Evolutionary conservation across 192 early-diverging fungal species (phyloP), one percentile per base, ranked within the genome.

Genomic region (Rhizophagus prolifer): DNA sequence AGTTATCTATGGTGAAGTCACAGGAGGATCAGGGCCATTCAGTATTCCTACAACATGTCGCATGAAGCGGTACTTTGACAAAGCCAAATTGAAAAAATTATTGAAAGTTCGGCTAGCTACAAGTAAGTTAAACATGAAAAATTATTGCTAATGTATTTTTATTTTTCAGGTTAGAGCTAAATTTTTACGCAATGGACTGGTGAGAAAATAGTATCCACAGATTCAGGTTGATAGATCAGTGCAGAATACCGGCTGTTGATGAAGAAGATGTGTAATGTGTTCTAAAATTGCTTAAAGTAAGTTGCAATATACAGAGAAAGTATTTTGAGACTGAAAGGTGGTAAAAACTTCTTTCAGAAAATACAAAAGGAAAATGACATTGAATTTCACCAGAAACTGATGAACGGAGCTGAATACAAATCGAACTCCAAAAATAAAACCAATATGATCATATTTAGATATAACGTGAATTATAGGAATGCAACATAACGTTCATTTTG

Each of bases 141-240:
- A 30, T 60, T 60, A 3, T 59, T 34, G 54, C 54, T 72, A 60
- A 38, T 34, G 9, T 60, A 59, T n/a, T 1, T 72, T 60, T 19
- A 59, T 72, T 59, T 26, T 72, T 72, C 60, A 34, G 71, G 0
- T 36, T 73, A 38, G 71, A 73, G 58, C 8, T 73, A 1, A 73
- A 73, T 19, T 73, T 73, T 10, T 73, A 73, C 60, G 47, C 71
- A 4, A 60, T 73, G 71, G 30, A 73, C 23, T 60, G 71, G 71
- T 38, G 0, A 23, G 71, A 34, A 23, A 31, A 14, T 5, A 47
- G 54, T 2, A 73, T 73, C n/a, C 60, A 72, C 19, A 72, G 71
- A 72, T 72, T 72, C 60, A 58, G 58, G 0, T 38, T 72, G 34
- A 19, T 72, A 2, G 58, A 72, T 21, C 71, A 13, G 23, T 72